Conservation (phyloP, 2,329 filamentous ascomycete genomes). For the Trichophyton benhamiae region DNA sequence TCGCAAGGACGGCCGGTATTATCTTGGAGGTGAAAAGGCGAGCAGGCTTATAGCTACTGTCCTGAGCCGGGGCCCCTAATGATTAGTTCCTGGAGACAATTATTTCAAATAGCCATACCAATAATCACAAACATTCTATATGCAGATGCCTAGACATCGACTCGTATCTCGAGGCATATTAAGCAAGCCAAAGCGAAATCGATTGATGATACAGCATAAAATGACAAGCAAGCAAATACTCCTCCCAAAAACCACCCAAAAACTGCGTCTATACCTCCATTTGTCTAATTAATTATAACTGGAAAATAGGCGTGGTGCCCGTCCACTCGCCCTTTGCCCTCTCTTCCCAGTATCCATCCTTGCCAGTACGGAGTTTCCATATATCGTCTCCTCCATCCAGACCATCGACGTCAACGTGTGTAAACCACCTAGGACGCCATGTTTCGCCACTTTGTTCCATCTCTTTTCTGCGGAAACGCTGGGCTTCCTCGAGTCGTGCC, state of each 20-base stretch:
- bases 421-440: conserved; percentile 76
- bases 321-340: conserved; percentile 56
- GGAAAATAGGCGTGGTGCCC: conserved; percentile 44
- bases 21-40: conserved; percentile 31
- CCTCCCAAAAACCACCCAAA: neutral
- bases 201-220: neutral
- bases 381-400: conserved; percentile 12
- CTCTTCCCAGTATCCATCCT: conserved; percentile 90
- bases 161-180: neutral
- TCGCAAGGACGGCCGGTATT: conserved; percentile 28
- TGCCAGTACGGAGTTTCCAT: conserved; percentile 49
- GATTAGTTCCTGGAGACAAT: neutral
- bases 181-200: neutral
- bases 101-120: neutral
- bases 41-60: conserved; percentile 24
- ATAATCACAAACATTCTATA: neutral
- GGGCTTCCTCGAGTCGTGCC: conserved; percentile 69
- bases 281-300: conserved; percentile 17
- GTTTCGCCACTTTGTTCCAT: conserved; percentile 62
- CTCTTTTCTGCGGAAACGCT: conserved; percentile 60
- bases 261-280: neutral
- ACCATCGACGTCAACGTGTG: conserved; percentile 43
- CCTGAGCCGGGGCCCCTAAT: conserved; percentile 1
- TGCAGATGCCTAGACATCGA: neutral
- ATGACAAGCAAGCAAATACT: neutral